Base-by-base conservation (phyloP, 2,329 filamentous ascomycete species). In the Fusarium oligoseptatum region DNA sequence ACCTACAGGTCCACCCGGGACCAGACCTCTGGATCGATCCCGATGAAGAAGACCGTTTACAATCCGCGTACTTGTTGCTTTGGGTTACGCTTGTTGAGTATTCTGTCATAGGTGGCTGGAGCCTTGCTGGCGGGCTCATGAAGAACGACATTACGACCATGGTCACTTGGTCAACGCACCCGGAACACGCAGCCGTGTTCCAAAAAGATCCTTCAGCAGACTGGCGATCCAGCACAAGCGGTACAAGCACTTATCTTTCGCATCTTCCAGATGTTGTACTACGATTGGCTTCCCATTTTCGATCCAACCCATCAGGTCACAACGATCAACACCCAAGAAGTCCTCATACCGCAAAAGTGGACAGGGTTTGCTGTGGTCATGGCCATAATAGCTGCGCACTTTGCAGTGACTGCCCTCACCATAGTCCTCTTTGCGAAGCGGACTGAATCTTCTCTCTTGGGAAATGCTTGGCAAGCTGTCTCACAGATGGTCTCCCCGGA, bases 181-280 rank as follows among this genome's bases (percentile, higher is more conserved):
- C 43, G 1, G 73, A 66, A 0, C 73, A 75, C 20, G 60, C 66
- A 0, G 20, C 62, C 1, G n/a, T 72, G 0, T 64, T 75, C 0
- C 73, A 75, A 12, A 12, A 50, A 6, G 4, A 24, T 72, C 4
- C 52, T 75, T 0, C 66, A 64, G 10, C 10, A 61, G 7, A 75
- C 73, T 1, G 17, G 36, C 0, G 15, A 74, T 37, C 73, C 73
- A 2, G 65, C 73, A 0, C 27, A 45, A 12, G 71, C 73, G 0
- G n/a, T 75, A 0, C 41, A 75, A 6, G 58, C 57, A 0, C 11
- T 75, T 0, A 37, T 60, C 8, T 58, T 50, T 7, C 64, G 69
- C 0, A 50, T 75, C 22, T 61, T 60, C 15, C 69, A 74, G 11
- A 75, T 75, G 73, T 57, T 72, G 0, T 75, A 61, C 12, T 24